Percentiles rank a stretch among this genome's conserved stretches.
Conservation (phyloP, 495 filamentous ascomycete genomes). For the Rhypophila decipiens region DNA sequence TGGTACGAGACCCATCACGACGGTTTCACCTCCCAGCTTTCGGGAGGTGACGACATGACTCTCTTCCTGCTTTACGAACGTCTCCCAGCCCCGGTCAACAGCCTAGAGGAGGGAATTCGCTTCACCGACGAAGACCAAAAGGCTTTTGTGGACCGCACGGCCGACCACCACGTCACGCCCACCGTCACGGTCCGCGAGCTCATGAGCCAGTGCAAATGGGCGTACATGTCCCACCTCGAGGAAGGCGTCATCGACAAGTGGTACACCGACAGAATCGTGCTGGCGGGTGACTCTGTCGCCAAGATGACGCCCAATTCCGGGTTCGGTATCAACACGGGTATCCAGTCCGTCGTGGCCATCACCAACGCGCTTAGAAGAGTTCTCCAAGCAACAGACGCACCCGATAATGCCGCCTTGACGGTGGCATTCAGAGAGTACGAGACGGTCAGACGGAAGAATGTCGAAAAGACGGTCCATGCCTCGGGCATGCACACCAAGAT, state of each 20-base stretch:
- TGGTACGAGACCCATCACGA: not conserved
- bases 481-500: not conserved
- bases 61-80: not conserved
- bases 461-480: not conserved
- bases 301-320: slow-evolving; percentile 37
- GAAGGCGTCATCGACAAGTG: slow-evolving; percentile 34
- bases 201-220: not conserved
- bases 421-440: not conserved
- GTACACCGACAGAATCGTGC: slow-evolving; percentile 26
- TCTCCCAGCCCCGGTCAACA: not conserved
- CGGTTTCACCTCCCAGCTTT: not conserved
- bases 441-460: not conserved
- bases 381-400: not conserved
- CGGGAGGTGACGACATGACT: not conserved
- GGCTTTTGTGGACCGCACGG: not conserved
- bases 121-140: not conserved
- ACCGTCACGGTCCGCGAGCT: not conserved
- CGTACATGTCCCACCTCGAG: slow-evolving; percentile 28
- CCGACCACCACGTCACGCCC: not conserved
- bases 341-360: slow-evolving; percentile 37
- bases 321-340: slow-evolving; percentile 34
- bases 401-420: not conserved
- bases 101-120: not conserved
- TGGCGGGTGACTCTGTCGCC: slow-evolving; percentile 38
- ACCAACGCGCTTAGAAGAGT: slow-evolving; percentile 22